Percentiles rank a stretch among this genome's conserved stretches.
phyloP scores from a whole-genome alignment of 2,329 filamentous ascomycete genomes.

The Colletotrichum sp. region DNA sequence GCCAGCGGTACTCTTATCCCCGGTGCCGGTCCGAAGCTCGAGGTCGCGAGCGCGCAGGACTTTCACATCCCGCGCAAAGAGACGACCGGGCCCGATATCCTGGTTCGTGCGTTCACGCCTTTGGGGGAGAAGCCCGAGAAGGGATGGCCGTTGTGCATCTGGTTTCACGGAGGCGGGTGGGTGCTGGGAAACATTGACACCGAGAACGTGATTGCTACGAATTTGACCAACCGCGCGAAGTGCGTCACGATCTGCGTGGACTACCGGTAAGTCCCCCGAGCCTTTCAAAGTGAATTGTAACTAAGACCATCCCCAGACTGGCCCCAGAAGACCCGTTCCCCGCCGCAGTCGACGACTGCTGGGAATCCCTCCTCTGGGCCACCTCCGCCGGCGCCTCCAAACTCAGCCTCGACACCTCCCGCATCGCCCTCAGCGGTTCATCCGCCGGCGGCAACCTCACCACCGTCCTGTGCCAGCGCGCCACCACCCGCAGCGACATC shows the following conservation, averaged over 20 bases:
- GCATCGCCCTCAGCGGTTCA: slow-evolving; percentile 44
- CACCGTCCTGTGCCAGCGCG: slow-evolving; percentile 57
- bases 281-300: background rate
- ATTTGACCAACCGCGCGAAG: slow-evolving; percentile 53
- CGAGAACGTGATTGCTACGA: slow-evolving; percentile 62
- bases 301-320: slow-evolving; percentile 40
- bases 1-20: slow-evolving; percentile 56
- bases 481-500: slow-evolving; percentile 40
- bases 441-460: slow-evolving; percentile 60
- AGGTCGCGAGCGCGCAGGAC: slow-evolving; percentile 52
- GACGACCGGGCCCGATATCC: slow-evolving; percentile 52
- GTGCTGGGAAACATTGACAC: slow-evolving; percentile 62
- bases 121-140: slow-evolving; percentile 41
- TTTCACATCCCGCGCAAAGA: slow-evolving; percentile 45
- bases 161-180: slow-evolving; percentile 65
- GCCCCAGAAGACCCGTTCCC: slow-evolving; percentile 63
- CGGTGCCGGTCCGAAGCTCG: slow-evolving; percentile 52
- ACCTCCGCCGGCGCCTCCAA: slow-evolving; percentile 28
- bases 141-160: slow-evolving; percentile 62
- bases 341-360: slow-evolving; percentile 61
- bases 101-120: slow-evolving; percentile 56
- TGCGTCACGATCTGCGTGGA: slow-evolving; percentile 61
- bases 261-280: slow-evolving; percentile 48
- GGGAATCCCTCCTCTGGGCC: slow-evolving; percentile 59
- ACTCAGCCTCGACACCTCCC: slow-evolving; percentile 45